Evolutionary conservation across 2,329 filamentous ascomycete genomes (phyloP).

Genomic region (Nothopassalora personata): DNA sequence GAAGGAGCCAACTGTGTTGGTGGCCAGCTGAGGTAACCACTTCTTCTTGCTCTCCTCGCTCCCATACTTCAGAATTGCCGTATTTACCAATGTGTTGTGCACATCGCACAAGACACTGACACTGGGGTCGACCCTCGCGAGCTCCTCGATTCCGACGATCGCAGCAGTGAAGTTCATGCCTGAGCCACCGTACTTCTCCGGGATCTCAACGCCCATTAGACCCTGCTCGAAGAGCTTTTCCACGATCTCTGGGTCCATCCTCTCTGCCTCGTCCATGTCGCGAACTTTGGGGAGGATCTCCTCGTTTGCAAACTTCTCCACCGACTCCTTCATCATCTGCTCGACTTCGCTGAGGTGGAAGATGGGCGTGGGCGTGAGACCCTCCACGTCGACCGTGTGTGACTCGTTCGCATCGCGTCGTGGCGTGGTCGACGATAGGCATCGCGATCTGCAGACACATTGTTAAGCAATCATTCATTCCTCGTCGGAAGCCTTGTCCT

Average conservation of each 20-base stretch:
- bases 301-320: constrained; percentile 85
- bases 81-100: constrained; percentile 97
- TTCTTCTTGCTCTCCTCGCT: constrained; percentile 72
- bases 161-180: constrained; percentile 99
- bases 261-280: constrained; percentile 95
- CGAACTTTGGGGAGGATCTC: constrained; percentile 84
- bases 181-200: constrained; percentile 91
- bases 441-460: constrained; percentile 29
- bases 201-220: constrained; percentile 94
- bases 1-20: constrained; percentile 65
- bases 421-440: constrained; percentile 39
- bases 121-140: constrained; percentile 87
- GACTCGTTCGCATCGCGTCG: constrained; percentile 35
- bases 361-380: constrained; percentile 85
- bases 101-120: constrained; percentile 95
- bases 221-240: constrained; percentile 97
- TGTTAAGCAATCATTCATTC: background rate
- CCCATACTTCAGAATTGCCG: constrained; percentile 79
- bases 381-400: constrained; percentile 55
- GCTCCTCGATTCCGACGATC: constrained; percentile 94
- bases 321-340: constrained; percentile 78
- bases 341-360: constrained; percentile 89
- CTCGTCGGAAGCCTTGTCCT: background rate
- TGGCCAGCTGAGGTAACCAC: constrained; percentile 85
- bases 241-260: constrained; percentile 82